Base-by-base conservation (phyloP, 177 flowering plant species). In the Telopea speciosissima region DNA sequence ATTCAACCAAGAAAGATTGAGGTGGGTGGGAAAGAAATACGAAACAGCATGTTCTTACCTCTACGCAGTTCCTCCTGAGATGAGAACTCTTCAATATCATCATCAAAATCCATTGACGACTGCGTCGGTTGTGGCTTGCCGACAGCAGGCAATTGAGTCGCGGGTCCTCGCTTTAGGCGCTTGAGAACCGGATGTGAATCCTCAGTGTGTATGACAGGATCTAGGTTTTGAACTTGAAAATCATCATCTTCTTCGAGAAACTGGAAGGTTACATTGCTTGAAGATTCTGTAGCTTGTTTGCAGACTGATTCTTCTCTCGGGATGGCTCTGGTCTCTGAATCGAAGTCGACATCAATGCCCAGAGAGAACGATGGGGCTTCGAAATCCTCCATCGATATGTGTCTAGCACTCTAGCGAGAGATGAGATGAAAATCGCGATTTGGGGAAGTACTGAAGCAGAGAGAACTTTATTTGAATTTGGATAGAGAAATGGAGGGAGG, bases 361-460 rank as follows among this genome's bases (percentile, higher is more conserved):
- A 93, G 83, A 59, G 98, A 93, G 79, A 90, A 90, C 1, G 96
- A 85, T 10, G 96, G 96, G 44, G 86, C 81, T 70, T 76, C 87
- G 68, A 84, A 75, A 61, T 87, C 88, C 64, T 82, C 89, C 92
- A 90, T 88, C 59, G 56, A 70, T 44, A 54, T 21, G 42, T 25
- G 24, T 66, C 52, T 65, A 42, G 70, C 3, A 3, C n/a, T 1
- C 69, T 71, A 28, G 67, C 58, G 52, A 14, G 70, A 66, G 65
- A 68, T 33, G 54, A 59, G 23, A 65, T 59, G 63, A 11, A 65
- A 68, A n/a, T n/a, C 26, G 56, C 52, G 36, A 54, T n/a, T n/a
- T n/a, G n/a, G n/a, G n/a, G n/a, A n/a, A n/a, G n/a, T n/a, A 23
- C 31, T 40, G 49, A 36, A 59, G 59, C 42, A 69, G 5, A 69